These are phyloP conservation scores for Cnidoscolus chayamansa DNA, from an alignment of 441 rosid genomes.

Conservation along the genomic window DNA sequence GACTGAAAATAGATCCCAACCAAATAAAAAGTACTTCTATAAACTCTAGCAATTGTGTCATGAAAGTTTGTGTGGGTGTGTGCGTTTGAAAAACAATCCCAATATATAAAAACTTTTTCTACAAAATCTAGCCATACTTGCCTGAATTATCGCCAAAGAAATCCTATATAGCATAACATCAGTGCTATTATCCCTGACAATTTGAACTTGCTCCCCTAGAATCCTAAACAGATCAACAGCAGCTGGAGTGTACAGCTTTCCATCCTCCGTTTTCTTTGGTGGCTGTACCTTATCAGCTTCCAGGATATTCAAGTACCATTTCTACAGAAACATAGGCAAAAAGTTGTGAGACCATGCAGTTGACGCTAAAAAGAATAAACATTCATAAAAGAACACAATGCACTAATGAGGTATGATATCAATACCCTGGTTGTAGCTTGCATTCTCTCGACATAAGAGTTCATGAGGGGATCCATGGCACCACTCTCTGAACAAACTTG, in stretches of 20 bases:
- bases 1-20: not conserved
- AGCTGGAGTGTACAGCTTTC: conserved; percentile 98
- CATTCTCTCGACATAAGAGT: conserved; percentile 97
- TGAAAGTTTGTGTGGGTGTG: conserved; percentile 34
- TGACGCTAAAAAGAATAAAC: not conserved
- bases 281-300: conserved; percentile 96
- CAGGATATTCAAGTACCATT: conserved; percentile 96
- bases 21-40: conserved; percentile 8
- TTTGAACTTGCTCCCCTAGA: conserved; percentile 98
- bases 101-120: conserved; percentile 12
- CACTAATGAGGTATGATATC: conserved; percentile 1
- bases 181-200: conserved; percentile 96
- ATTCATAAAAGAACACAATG: conserved; percentile 9
- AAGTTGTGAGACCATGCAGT: conserved; percentile 16
- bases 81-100: not conserved
- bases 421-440: conserved; percentile 98
- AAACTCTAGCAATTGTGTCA: conserved; percentile 46
- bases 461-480: conserved; percentile 99
- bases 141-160: conserved; percentile 95
- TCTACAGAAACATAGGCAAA: conserved; percentile 42
- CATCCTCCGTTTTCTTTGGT: conserved; percentile 98
- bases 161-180: conserved; percentile 95
- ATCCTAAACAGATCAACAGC: conserved; percentile 99
- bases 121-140: conserved; percentile 35
- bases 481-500: conserved; percentile 99